phyloP scores from a whole-genome alignment of 192 early-diverging fungal genomes.

The Backusella parvicylindrica region DNA sequence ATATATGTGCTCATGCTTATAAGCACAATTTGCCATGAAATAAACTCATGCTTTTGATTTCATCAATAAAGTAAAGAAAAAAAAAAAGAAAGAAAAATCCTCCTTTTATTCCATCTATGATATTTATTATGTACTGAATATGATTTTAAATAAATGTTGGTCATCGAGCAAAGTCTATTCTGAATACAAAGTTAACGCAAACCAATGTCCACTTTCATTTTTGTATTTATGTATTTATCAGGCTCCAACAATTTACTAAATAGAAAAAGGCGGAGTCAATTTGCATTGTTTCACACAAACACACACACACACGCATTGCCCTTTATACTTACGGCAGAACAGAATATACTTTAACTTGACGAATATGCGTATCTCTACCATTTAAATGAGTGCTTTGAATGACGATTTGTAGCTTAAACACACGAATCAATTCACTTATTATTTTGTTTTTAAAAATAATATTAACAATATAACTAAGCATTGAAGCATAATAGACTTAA shows the following conservation, averaged over 20 bases:
- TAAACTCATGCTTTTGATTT: neutral
- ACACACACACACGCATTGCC: neutral
- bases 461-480: neutral
- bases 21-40: neutral
- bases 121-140: neutral
- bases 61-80: too few relatives aligned
- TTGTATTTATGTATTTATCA: neutral
- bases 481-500: constrained; percentile 2
- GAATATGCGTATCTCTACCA: constrained; percentile 82
- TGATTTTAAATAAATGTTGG: too few relatives aligned
- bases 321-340: constrained; percentile 47
- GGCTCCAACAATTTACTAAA: neutral
- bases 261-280: neutral
- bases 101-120: neutral
- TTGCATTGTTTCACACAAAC: neutral
- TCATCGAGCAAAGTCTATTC: too few relatives aligned
- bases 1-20: neutral
- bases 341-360: constrained; percentile 66
- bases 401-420: constrained; percentile 66
- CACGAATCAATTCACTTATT: constrained; percentile 50
- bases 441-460: neutral
- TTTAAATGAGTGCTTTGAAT: constrained; percentile 73
- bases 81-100: too few relatives aligned
- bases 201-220: neutral
- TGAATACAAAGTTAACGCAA: neutral